phyloP scores from a whole-genome alignment of 345 rosid genomes.

The Pistacia atlantica region DNA sequence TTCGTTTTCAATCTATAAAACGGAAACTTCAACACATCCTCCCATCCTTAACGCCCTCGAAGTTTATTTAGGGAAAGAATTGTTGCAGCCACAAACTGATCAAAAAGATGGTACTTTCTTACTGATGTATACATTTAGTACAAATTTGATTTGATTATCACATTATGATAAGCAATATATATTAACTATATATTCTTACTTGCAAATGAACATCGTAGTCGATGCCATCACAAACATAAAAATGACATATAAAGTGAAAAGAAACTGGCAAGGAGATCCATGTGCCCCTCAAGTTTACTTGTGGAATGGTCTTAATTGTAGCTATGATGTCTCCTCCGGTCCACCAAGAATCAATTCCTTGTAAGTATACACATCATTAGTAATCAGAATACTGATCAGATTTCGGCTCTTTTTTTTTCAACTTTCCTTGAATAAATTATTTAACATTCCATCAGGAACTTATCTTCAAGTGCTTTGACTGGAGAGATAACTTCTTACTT shows the following conservation, averaged over 20 bases:
- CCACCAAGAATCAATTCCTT: slow-evolving; percentile 11
- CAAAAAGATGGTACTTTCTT: slow-evolving; percentile 21
- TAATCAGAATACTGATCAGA: no score
- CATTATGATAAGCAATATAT: no score
- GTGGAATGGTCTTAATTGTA: slow-evolving; percentile 36
- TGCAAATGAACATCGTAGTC: slow-evolving; percentile 12
- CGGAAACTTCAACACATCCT: slow-evolving; percentile 21
- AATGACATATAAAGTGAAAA: slow-evolving; percentile 15
- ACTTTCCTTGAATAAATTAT: background rate
- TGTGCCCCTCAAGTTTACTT: slow-evolving; percentile 26
- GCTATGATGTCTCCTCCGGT: background rate
- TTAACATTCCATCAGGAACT: slow-evolving; percentile 40
- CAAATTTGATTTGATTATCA: no score
- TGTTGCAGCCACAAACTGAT: slow-evolving; percentile 11
- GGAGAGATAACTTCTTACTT: slow-evolving; percentile 40
- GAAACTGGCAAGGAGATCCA: slow-evolving; percentile 41
- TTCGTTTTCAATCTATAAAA: slow-evolving; percentile 15
- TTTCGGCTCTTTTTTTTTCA: no score
- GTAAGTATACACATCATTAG: no score
- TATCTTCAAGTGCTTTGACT: slow-evolving; percentile 45
- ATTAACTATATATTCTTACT: no score
- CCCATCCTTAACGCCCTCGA: slow-evolving; percentile 28
- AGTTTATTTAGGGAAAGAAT: slow-evolving; percentile 15
- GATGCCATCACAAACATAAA: slow-evolving; percentile 30
- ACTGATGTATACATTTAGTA: background rate